Evolutionary conservation across 306 rosid species (phyloP).

Genomic region (Cucumis melo): DNA sequence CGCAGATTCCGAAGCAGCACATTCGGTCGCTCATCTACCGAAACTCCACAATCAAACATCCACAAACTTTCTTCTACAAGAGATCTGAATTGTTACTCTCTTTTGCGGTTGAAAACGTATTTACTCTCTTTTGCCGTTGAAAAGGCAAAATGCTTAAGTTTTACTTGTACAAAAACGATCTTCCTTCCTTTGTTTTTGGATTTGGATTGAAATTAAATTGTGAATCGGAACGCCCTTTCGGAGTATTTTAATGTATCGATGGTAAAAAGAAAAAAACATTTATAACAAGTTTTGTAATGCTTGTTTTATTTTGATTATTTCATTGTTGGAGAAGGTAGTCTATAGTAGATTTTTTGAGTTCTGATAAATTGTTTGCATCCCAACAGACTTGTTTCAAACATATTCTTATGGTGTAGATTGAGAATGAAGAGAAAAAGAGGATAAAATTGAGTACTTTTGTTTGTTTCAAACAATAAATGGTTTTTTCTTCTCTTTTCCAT

Average conservation of each 20-base stretch:
- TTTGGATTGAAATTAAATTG: not conserved
- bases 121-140: not conserved
- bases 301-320: not conserved
- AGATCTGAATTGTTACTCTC: not conserved
- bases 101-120: not conserved
- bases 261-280: not conserved
- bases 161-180: constrained; percentile 4
- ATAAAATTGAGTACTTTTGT: no score
- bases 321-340: not conserved
- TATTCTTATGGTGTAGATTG: no score
- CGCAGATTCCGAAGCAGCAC: not conserved
- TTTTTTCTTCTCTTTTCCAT: no score
- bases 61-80: not conserved
- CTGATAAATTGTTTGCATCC: no score
- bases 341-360: no score
- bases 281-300: not conserved
- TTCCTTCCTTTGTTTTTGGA: not conserved
- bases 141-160: not conserved
- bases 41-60: not conserved
- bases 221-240: not conserved
- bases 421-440: no score
- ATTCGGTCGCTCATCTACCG: not conserved
- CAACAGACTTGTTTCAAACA: no score
- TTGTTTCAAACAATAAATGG: no score
- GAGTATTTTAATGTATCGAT: not conserved